Percentiles rank a stretch among this genome's conserved stretches.
phyloP scores from a whole-genome alignment of 805 yeast species.

The Wickerhamiella azyma region DNA sequence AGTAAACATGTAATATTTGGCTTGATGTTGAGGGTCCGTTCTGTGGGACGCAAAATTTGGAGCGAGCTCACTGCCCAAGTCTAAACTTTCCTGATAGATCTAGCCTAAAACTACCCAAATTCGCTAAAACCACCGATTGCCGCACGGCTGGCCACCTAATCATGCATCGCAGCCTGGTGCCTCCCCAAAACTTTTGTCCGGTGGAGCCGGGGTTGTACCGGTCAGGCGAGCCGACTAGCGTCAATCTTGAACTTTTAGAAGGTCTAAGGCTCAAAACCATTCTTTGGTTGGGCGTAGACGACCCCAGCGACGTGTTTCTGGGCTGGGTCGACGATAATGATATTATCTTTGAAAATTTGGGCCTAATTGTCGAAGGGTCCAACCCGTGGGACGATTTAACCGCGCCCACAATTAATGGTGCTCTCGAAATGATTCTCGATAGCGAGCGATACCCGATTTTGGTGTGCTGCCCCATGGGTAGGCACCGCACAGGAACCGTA shows the following conservation, averaged over 20 bases:
- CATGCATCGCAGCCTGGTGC: conserved; percentile 34
- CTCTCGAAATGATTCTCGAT: conserved; percentile 61
- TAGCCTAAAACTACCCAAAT: too few relatives aligned
- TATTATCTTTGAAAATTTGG: conserved; percentile 70
- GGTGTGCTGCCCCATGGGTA: conserved; percentile 96
- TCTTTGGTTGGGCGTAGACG: conserved; percentile 91
- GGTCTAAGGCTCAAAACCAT: conserved; percentile 65
- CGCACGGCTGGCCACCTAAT: background rate
- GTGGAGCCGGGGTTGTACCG: conserved; percentile 79
- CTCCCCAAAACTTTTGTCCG: conserved; percentile 91
- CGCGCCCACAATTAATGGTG: conserved; percentile 65
- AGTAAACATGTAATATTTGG: background rate
- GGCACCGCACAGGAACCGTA: conserved; percentile 95
- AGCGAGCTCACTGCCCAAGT: too few relatives aligned
- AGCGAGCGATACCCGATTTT: conserved; percentile 68
- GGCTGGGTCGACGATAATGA: conserved; percentile 64
- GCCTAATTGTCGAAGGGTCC: conserved; percentile 64
- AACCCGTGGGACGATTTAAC: conserved; percentile 96
- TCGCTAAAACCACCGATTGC: too few relatives aligned
- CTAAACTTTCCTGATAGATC: too few relatives aligned
- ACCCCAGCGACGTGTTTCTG: conserved; percentile 77
- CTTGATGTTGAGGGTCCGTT: background rate
- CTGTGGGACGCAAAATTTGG: too few relatives aligned
- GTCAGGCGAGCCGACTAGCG: conserved; percentile 89
- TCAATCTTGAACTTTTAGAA: conserved; percentile 73